phyloP scores from a whole-genome alignment of 495 filamentous ascomycete genomes.

The Trichocladium uniseriatum region DNA sequence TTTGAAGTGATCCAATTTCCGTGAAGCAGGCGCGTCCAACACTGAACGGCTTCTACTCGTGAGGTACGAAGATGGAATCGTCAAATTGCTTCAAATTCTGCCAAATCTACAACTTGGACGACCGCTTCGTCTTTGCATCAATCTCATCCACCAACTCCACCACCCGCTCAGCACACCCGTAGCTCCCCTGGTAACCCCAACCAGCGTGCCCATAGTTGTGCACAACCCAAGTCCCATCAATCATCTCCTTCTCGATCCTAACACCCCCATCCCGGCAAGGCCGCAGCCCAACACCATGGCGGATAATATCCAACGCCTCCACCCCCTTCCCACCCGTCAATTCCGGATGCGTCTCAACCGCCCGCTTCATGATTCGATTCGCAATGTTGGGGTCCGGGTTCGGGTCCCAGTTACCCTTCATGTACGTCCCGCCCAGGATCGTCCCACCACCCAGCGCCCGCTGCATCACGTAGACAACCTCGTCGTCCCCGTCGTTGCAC shows the following conservation, averaged over 20 bases:
- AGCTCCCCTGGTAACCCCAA: constrained; percentile 83
- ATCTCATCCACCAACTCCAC: constrained; percentile 61
- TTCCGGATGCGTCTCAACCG: constrained; percentile 59
- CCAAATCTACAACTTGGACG: constrained; percentile 11
- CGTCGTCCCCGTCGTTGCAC: constrained; percentile 70
- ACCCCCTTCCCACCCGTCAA: constrained; percentile 67
- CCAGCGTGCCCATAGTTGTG: constrained; percentile 97
- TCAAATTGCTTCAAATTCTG: neutral
- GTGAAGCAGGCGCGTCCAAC: too few species aligned
- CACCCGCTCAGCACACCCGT: constrained; percentile 66
- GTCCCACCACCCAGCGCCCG: constrained; percentile 72
- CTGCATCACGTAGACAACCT: constrained; percentile 83
- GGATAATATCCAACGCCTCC: constrained; percentile 72
- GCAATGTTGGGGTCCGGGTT: constrained; percentile 75
- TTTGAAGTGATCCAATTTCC: too few species aligned
- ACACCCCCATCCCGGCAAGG: constrained; percentile 67
- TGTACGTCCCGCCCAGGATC: constrained; percentile 80
- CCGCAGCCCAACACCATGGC: constrained; percentile 81
- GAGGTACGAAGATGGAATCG: too few species aligned
- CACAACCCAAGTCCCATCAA: constrained; percentile 64
- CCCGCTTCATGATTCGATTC: constrained; percentile 79
- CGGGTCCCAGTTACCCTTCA: constrained; percentile 73
- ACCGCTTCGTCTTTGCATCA: constrained; percentile 8
- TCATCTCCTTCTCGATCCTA: constrained; percentile 72
- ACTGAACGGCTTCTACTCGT: too few species aligned